Conservation (phyloP, 768 basidiomycete species). For the Mycena filopes region DNA sequence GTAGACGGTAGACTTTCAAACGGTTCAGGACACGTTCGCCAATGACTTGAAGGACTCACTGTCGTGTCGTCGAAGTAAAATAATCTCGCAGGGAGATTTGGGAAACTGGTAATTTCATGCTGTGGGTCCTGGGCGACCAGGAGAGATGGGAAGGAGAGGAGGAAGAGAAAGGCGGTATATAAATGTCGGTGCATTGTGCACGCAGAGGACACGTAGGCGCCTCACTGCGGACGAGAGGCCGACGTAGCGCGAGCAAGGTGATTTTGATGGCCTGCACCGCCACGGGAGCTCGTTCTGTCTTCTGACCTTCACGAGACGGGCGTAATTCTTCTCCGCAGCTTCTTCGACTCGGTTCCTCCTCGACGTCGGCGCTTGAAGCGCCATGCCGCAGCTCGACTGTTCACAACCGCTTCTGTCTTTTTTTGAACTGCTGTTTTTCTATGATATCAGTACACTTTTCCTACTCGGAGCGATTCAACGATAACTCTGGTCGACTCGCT, state of each 20-base stretch:
- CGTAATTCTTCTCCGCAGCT: too few relatives aligned
- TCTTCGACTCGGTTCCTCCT: too few relatives aligned
- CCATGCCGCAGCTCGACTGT: too few relatives aligned
- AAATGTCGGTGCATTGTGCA: constrained; percentile 28
- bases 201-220: constrained; percentile 15
- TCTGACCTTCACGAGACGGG: neutral
- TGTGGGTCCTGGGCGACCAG: constrained; percentile 57
- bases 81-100: constrained; percentile 77
- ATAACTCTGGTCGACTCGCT: too few relatives aligned
- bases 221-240: constrained; percentile 12
- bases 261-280: constrained; percentile 8
- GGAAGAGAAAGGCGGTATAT: constrained; percentile 9
- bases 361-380: too few relatives aligned
- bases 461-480: too few relatives aligned
- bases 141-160: constrained; percentile 25
- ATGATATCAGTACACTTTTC: too few relatives aligned
- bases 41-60: constrained; percentile 56
- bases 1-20: constrained; percentile 69
- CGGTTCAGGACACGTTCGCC: constrained; percentile 20
- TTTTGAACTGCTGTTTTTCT: too few relatives aligned
- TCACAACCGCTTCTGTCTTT: too few relatives aligned
- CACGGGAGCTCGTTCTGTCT: neutral
- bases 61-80: constrained; percentile 95
- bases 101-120: constrained; percentile 63
- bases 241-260: neutral